Evolutionary conservation across 2,329 filamentous ascomycete species (phyloP).

Genomic region (Cladophialophora immunda): DNA sequence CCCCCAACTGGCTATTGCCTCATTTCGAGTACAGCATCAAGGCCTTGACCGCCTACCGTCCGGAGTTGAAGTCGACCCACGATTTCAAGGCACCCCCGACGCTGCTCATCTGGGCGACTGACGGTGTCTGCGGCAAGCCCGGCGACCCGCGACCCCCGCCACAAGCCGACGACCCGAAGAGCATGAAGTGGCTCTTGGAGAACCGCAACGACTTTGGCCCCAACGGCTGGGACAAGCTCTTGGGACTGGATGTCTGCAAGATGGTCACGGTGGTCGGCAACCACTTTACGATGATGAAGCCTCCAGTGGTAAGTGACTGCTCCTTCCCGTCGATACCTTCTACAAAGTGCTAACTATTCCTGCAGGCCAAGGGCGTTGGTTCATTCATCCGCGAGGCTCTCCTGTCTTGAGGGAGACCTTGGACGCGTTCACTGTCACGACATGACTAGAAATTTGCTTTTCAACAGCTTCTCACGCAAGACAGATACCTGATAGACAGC

Average conservation of each 20-base stretch:
- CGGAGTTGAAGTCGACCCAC: slow-evolving; percentile 39
- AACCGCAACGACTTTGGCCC: slow-evolving; percentile 58
- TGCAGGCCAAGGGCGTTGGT: slow-evolving; percentile 41
- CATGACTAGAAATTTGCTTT: slow-evolving; percentile 12
- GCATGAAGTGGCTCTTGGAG: slow-evolving; percentile 60
- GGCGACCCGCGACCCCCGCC: slow-evolving; percentile 52
- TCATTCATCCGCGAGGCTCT: slow-evolving; percentile 41
- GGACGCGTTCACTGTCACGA: slow-evolving; percentile 14
- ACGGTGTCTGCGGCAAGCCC: slow-evolving; percentile 56
- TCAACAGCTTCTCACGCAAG: slow-evolving; percentile 24
- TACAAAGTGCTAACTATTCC: slow-evolving; percentile 25
- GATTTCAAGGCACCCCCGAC: slow-evolving; percentile 52
- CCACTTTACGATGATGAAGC: slow-evolving; percentile 53
- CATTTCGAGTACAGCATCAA: slow-evolving; percentile 62
- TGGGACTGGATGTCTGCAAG: slow-evolving; percentile 49
- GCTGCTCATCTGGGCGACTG: slow-evolving; percentile 58
- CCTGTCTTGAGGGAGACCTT: slow-evolving; percentile 21
- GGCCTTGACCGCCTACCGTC: slow-evolving; percentile 56
- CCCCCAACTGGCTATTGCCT: slow-evolving; percentile 60
- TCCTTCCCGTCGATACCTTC: background rate
- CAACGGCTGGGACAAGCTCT: slow-evolving; percentile 58
- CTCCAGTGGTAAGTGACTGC: slow-evolving; percentile 42
- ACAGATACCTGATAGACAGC: slow-evolving; percentile 31
- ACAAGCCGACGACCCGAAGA: slow-evolving; percentile 54
- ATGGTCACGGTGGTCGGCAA: slow-evolving; percentile 47